These are phyloP conservation scores for Aspergillus brunneoviolaceus DNA, from an alignment of 2,329 filamentous ascomycete species.

Conservation along the genomic window DNA sequence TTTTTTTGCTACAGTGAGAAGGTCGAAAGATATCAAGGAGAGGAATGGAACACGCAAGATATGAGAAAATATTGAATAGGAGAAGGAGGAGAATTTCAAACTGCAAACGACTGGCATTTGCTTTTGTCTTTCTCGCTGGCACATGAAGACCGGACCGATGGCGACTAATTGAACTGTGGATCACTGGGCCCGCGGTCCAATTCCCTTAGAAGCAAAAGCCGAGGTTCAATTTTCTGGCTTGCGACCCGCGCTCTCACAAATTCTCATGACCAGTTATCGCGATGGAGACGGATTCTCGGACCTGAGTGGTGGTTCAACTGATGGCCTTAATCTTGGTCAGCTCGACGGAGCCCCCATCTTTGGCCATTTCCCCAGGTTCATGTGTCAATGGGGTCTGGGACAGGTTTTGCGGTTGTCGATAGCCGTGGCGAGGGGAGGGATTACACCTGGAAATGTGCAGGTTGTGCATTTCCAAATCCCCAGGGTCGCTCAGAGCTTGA, in stretches of 20 bases:
- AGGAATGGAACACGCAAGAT: slow-evolving; percentile 11
- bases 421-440: background rate
- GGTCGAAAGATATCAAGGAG: background rate
- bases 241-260: slow-evolving; percentile 3
- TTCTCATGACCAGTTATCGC: background rate
- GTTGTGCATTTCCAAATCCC: background rate
- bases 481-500: background rate
- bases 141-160: slow-evolving; percentile 28
- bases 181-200: slow-evolving; percentile 32
- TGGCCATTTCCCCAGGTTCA: background rate
- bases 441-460: background rate
- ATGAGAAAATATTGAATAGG: slow-evolving; percentile 3
- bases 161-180: slow-evolving; percentile 3
- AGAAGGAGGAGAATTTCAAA: slow-evolving; percentile 3
- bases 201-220: slow-evolving; percentile 26
- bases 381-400: background rate
- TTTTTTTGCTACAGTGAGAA: background rate
- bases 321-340: background rate
- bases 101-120: background rate
- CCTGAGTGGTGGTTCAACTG: background rate
- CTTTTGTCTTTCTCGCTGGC: slow-evolving; percentile 23
- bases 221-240: slow-evolving; percentile 25
- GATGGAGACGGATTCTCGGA: background rate
- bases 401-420: background rate
- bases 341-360: background rate